A percentile compares a stretch with the other conserved stretches of the same genome.
These are phyloP conservation scores for Alternaria brassicae DNA, from an alignment of 2,329 filamentous ascomycete genomes.

Conservation along the genomic window DNA sequence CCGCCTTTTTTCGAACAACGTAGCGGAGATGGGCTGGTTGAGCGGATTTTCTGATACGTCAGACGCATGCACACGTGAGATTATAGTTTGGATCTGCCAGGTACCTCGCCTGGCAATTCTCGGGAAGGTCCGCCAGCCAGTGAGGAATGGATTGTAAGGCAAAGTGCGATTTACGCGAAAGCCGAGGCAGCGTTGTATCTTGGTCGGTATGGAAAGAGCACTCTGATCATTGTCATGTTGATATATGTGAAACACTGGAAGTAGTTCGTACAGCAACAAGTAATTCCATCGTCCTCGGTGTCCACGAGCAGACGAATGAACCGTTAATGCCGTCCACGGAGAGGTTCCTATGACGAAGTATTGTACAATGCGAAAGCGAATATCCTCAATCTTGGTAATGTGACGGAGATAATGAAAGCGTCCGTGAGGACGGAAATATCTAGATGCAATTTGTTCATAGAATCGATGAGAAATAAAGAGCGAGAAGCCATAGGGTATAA, in stretches of 20 bases:
- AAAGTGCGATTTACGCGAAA: neutral
- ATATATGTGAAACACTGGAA: neutral
- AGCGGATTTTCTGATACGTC: neutral
- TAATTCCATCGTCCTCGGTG: neutral
- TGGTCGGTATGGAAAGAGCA: neutral
- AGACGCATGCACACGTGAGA: neutral
- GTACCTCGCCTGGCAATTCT: neutral
- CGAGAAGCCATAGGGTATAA: conserved; percentile 23
- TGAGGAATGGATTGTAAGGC: neutral
- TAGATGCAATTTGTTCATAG: conserved; percentile 18
- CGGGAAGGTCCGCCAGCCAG: neutral
- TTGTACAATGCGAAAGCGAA: conserved; percentile 6
- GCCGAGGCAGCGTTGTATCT: neutral
- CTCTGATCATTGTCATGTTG: neutral
- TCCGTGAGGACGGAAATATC: conserved; percentile 25
- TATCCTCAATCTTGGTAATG: neutral
- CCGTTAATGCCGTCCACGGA: neutral
- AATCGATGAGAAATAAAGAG: neutral
- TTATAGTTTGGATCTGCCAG: neutral
- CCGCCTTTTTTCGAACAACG: neutral
- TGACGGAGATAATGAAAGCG: conserved; percentile 4
- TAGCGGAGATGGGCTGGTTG: neutral
- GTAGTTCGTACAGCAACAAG: neutral
- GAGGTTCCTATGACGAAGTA: conserved; percentile 9
- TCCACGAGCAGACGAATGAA: neutral